Percentiles rank a stretch among this genome's conserved stretches.
Conservation (phyloP, 805 yeast species). For the Monosporozyma servazzii region DNA sequence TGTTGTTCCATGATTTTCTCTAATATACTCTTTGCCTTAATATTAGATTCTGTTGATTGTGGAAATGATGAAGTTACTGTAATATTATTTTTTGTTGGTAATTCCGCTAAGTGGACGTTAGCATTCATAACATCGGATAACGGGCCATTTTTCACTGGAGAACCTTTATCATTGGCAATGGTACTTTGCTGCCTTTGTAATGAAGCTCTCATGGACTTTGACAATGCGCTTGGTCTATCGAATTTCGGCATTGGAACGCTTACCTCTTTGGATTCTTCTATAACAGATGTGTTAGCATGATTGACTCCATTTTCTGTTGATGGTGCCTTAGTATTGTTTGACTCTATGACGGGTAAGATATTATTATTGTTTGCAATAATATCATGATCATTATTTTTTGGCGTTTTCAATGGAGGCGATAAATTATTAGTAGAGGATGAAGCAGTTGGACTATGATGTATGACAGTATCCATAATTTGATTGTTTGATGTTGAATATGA, state of each 20-base stretch:
- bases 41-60: background rate
- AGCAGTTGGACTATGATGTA: background rate
- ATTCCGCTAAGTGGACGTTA: constrained; percentile 23
- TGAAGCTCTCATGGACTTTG: background rate
- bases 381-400: background rate
- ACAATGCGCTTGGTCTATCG: constrained; percentile 1
- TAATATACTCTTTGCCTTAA: background rate
- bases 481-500: constrained; percentile 11
- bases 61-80: background rate
- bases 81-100: constrained; percentile 13
- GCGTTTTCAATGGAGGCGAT: background rate
- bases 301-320: background rate
- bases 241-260: background rate
- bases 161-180: constrained; percentile 27
- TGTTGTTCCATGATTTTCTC: constrained; percentile 5
- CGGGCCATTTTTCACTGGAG: constrained; percentile 22
- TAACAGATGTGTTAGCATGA: constrained; percentile 10
- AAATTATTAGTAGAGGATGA: background rate
- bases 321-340: background rate
- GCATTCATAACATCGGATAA: constrained; percentile 10
- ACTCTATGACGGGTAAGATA: background rate
- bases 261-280: constrained; percentile 20
- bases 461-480: background rate
- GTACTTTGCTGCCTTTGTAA: constrained; percentile 25
- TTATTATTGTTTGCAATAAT: background rate